phyloP scores from a whole-genome alignment of 2,329 filamentous ascomycete species.

The Clarireedia sp. region DNA sequence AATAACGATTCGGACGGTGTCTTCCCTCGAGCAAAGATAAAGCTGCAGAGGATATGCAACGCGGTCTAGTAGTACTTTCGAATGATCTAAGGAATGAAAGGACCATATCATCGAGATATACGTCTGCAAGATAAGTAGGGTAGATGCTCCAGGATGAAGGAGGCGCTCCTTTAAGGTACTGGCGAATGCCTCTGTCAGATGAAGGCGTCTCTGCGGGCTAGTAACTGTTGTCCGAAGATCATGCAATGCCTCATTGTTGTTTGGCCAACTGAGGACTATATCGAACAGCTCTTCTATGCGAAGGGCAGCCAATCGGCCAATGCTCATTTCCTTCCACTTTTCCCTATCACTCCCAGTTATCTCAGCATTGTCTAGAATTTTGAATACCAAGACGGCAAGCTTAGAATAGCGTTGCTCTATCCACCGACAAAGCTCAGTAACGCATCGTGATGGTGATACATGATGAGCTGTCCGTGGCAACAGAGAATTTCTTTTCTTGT shows the following conservation, averaged over 20 bases:
- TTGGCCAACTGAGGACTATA: slow-evolving; percentile 69
- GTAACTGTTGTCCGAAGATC: slow-evolving; percentile 66
- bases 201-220: slow-evolving; percentile 57
- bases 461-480: slow-evolving; percentile 26
- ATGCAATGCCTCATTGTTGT: slow-evolving; percentile 61
- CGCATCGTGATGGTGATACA: slow-evolving; percentile 44
- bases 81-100: slow-evolving; percentile 67
- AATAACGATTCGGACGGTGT: slow-evolving; percentile 71
- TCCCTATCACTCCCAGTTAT: slow-evolving; percentile 51
- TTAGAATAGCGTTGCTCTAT: slow-evolving; percentile 59
- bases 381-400: slow-evolving; percentile 54
- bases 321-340: slow-evolving; percentile 63
- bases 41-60: slow-evolving; percentile 65
- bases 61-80: slow-evolving; percentile 67
- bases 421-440: slow-evolving; percentile 56
- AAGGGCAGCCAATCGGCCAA: slow-evolving; percentile 59
- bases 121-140: slow-evolving; percentile 64
- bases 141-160: slow-evolving; percentile 68
- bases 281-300: slow-evolving; percentile 69
- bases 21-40: slow-evolving; percentile 70
- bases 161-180: slow-evolving; percentile 56
- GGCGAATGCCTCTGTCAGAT: slow-evolving; percentile 64
- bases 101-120: slow-evolving; percentile 75
- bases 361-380: slow-evolving; percentile 25
- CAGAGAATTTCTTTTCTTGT: slow-evolving; percentile 16